Evolutionary conservation across 192 early-diverging fungal genomes (phyloP).

Genomic region (Backusella tarrabulga): DNA sequence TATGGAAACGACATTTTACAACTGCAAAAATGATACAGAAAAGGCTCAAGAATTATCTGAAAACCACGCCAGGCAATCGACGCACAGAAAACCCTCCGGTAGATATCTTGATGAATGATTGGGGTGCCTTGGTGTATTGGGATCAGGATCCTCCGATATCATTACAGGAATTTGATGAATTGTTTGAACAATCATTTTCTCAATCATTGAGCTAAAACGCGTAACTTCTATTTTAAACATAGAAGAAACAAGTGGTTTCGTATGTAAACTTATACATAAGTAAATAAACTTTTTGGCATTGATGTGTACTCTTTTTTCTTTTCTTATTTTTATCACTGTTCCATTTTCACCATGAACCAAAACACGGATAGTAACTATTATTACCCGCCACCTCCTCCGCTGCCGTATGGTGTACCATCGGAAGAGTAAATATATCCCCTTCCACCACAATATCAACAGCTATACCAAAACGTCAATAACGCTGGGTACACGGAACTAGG

Average conservation of each 20-base stretch:
- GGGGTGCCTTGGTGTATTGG: not conserved
- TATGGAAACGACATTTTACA: not conserved
- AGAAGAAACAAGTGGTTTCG: not conserved
- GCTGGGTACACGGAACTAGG: not conserved
- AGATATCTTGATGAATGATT: not conserved
- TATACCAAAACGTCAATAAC: not conserved
- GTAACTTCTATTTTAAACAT: not conserved
- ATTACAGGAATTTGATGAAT: not conserved
- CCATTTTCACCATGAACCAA: not conserved
- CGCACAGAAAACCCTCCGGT: not conserved
- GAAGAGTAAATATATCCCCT: not conserved
- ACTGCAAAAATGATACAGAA: not conserved
- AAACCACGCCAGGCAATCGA: not conserved
- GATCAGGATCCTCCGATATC: constrained; percentile 3
- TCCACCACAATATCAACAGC: not conserved
- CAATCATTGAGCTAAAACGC: not conserved
- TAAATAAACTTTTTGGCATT: not conserved
- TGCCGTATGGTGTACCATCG: not conserved
- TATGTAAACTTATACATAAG: not conserved
- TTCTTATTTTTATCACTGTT: not conserved
- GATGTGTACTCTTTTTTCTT: not conserved
- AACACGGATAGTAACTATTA: not conserved
- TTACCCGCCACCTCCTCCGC: not conserved
- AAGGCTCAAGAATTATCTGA: not conserved
- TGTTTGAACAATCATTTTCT: not conserved